phyloP scores from a whole-genome alignment of 108 stramenopile species.

The Nitzschia inconspicua region DNA sequence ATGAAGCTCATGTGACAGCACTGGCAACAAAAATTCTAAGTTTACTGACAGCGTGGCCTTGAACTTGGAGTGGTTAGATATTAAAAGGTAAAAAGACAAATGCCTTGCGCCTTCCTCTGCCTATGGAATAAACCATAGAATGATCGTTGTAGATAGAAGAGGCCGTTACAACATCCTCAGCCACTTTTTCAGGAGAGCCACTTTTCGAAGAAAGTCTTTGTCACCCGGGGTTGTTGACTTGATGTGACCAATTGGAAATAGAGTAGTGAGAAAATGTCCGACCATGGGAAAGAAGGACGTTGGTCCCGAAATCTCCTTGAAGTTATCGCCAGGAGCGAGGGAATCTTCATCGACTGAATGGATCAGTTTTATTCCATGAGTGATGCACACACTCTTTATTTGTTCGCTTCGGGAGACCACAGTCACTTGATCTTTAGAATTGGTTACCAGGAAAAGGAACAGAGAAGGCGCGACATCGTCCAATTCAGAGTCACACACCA shows the following conservation, averaged over 20 bases:
- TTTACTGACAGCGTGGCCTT: constrained; percentile 64
- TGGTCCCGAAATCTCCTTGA: constrained; percentile 32
- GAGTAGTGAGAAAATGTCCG: constrained; percentile 73
- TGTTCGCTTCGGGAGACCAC: constrained; percentile 37
- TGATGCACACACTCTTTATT: constrained; percentile 38
- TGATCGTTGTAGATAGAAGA: neutral
- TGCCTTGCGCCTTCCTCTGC: neutral
- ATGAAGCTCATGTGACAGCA: constrained; percentile 68
- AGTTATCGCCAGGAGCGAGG: constrained; percentile 33
- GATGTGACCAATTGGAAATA: constrained; percentile 77
- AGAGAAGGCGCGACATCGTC: constrained; percentile 62
- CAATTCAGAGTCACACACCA: constrained; percentile 42
- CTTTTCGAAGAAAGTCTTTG: constrained; percentile 58
- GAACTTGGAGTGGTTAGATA: neutral
- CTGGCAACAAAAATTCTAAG: constrained; percentile 52
- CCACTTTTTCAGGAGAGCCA: constrained; percentile 63
- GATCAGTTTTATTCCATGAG: constrained; percentile 39
- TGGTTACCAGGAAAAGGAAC: constrained; percentile 70
- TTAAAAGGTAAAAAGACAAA: neutral
- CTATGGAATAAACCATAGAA: neutral
- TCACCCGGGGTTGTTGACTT: constrained; percentile 77
- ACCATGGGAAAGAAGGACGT: constrained; percentile 56
- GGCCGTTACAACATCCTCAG: constrained; percentile 25
- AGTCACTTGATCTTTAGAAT: constrained; percentile 71
- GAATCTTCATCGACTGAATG: constrained; percentile 30